Evolutionary conservation across 208 protist genomes (phyloP).

Genomic region (Trypanosoma brucei): DNA sequence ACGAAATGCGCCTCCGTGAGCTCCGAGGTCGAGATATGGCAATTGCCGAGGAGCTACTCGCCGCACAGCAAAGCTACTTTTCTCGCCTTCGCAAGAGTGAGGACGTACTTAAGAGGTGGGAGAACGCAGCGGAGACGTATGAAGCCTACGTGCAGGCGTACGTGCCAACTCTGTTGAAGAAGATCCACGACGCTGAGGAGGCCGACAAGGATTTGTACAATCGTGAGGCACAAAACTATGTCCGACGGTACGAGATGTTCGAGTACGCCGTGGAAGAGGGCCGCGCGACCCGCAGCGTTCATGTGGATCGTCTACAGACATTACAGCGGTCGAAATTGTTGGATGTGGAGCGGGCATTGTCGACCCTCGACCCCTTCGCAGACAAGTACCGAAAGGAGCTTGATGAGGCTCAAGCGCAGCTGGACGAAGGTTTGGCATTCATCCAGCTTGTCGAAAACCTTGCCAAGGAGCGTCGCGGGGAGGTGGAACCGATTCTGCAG

Average conservation of each 20-base stretch:
- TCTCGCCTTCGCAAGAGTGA: slow-evolving; percentile 52
- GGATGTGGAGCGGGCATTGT: slow-evolving; percentile 39
- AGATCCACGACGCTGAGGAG: slow-evolving; percentile 82
- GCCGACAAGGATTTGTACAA: slow-evolving; percentile 58
- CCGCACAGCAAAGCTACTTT: slow-evolving; percentile 37
- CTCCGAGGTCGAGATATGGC: slow-evolving; percentile 38
- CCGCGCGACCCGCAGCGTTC: slow-evolving; percentile 56
- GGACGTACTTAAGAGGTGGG: slow-evolving; percentile 44
- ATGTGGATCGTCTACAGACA: slow-evolving; percentile 63
- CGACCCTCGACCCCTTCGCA: slow-evolving; percentile 60
- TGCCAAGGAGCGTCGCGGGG: slow-evolving; percentile 51
- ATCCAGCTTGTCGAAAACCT: slow-evolving; percentile 54
- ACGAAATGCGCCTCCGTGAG: slow-evolving; percentile 59
- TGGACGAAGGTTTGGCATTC: slow-evolving; percentile 68
- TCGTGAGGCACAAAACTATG: slow-evolving; percentile 68
- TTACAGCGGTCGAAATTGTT: slow-evolving; percentile 40
- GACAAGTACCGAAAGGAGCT: slow-evolving; percentile 34
- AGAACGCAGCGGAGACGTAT: slow-evolving; percentile 51
- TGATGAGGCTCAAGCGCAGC: slow-evolving; percentile 35
- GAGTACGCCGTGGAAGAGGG: slow-evolving; percentile 75
- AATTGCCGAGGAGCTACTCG: slow-evolving; percentile 35
- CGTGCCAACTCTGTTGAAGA: slow-evolving; percentile 88
- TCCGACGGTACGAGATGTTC: slow-evolving; percentile 70
- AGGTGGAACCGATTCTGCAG: slow-evolving; percentile 70
- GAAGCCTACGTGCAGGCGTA: slow-evolving; percentile 82